Conservation (phyloP, 140 eudicot species). For the Cichorium intybus region DNA sequence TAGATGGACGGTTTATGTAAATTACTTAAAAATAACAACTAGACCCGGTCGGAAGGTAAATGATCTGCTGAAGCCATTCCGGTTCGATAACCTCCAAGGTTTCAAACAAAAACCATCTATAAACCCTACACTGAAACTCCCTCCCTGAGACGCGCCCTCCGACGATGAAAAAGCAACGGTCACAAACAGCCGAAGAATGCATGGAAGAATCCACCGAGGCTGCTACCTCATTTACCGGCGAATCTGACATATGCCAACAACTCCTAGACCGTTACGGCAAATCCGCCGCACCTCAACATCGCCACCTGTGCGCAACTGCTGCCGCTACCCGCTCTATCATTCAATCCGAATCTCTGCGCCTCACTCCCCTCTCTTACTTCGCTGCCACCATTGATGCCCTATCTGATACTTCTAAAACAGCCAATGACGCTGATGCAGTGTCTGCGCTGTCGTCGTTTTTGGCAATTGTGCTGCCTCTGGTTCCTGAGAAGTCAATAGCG, state of each 20-base stretch:
- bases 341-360: conserved; percentile 55
- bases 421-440: conserved; percentile 53
- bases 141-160: neutral
- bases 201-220: conserved; percentile 28
- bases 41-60: neutral
- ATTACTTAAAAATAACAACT: neutral
- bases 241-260: conserved; percentile 67
- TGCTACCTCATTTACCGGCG: conserved; percentile 32
- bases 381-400: conserved; percentile 78
- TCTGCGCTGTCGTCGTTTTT: conserved; percentile 72
- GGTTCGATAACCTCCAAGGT: neutral
- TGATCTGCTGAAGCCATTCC: neutral
- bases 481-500: conserved; percentile 46
- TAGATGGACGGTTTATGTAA: too few species aligned
- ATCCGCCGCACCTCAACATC: conserved; percentile 89
- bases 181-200: conserved; percentile 19
- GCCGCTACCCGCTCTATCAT: conserved; percentile 88
- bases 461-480: conserved; percentile 68
- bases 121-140: conserved; percentile 29
- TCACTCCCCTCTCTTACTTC: conserved; percentile 80
- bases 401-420: conserved; percentile 32
- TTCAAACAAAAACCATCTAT: conserved; percentile 12
- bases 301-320: conserved; percentile 92
- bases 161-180: conserved; percentile 5
- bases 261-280: conserved; percentile 76